Evolutionary conservation across 495 filamentous ascomycete species (phyloP).

Genomic region (Penicillium canescens): DNA sequence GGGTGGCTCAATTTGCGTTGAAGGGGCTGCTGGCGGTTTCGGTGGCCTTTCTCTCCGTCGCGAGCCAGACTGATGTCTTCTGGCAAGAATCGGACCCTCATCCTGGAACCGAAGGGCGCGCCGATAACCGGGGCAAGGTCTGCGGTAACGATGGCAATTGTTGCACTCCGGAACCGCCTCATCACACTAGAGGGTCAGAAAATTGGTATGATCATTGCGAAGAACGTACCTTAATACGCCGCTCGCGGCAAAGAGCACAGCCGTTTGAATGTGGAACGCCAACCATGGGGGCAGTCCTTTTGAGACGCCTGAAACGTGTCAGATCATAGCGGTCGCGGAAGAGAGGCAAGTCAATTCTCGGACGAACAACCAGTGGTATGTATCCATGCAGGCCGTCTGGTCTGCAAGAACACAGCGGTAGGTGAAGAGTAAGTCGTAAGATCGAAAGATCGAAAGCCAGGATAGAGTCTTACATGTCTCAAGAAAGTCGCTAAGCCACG

Average conservation of each 20-base stretch:
- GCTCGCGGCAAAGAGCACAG: constrained; percentile 37
- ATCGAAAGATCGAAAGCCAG: background rate
- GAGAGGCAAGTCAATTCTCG: background rate
- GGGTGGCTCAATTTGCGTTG: constrained; percentile 9
- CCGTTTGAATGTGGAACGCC: constrained; percentile 42
- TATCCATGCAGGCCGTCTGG: no score
- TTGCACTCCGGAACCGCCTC: constrained; percentile 34
- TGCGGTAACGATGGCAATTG: constrained; percentile 37
- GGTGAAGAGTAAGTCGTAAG: background rate
- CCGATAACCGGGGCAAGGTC: constrained; percentile 38
- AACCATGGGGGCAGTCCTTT: constrained; percentile 26
- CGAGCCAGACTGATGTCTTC: constrained; percentile 22
- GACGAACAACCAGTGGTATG: background rate
- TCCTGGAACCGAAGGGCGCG: constrained; percentile 39
- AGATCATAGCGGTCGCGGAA: background rate
- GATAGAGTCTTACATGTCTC: no score
- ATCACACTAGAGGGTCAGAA: constrained; percentile 28
- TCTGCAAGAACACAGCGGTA: no score
- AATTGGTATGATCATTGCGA: no score
- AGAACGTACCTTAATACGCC: constrained; percentile 35
- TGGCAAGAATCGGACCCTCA: constrained; percentile 32
- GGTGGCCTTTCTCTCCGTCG: constrained; percentile 8
- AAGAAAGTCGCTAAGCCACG: no score
- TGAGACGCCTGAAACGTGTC: background rate
- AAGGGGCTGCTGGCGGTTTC: background rate